phyloP scores from a whole-genome alignment of 1,284 basidiomycete genomes.

The Gomphus sp. region DNA sequence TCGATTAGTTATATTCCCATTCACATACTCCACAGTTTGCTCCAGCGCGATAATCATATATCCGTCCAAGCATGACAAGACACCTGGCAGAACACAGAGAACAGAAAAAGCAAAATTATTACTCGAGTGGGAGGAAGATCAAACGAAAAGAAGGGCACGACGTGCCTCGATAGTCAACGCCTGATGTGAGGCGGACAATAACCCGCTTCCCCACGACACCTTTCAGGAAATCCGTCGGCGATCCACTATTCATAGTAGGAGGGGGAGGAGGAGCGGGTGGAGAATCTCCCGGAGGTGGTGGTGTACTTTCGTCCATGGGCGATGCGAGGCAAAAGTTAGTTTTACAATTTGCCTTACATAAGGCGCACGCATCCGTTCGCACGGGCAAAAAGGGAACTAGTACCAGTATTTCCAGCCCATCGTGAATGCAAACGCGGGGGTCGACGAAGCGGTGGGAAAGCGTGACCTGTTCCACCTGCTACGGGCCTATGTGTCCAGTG shows the following conservation, averaged over 20 bases:
- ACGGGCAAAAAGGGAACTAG: too few species aligned
- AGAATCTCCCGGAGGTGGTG: conserved; percentile 24
- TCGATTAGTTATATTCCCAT: conserved; percentile 75
- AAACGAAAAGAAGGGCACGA: conserved; percentile 9
- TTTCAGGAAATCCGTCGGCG: conserved; percentile 86
- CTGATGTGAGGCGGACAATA: conserved; percentile 89
- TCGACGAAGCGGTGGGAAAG: too few species aligned
- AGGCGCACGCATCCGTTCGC: too few species aligned
- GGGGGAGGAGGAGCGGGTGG: conserved; percentile 42
- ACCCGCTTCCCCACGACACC: conserved; percentile 94
- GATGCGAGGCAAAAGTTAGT: too few species aligned
- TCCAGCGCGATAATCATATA: conserved; percentile 99
- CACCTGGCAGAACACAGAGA: conserved; percentile 41
- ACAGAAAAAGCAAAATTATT: neutral
- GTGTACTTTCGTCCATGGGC: conserved; percentile 8
- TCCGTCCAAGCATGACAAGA: conserved; percentile 94
- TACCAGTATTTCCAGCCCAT: too few species aligned
- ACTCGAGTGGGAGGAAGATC: neutral
- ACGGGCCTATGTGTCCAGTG: too few species aligned
- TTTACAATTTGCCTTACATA: too few species aligned
- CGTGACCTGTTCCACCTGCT: too few species aligned
- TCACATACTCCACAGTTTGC: conserved; percentile 92
- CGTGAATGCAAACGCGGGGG: too few species aligned
- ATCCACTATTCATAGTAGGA: conserved; percentile 45
- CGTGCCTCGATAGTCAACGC: conserved; percentile 91